These are phyloP conservation scores for Stagonosporopsis cucurbitacearum DNA, from an alignment of 2,329 filamentous ascomycete genomes.

Conservation along the genomic window DNA sequence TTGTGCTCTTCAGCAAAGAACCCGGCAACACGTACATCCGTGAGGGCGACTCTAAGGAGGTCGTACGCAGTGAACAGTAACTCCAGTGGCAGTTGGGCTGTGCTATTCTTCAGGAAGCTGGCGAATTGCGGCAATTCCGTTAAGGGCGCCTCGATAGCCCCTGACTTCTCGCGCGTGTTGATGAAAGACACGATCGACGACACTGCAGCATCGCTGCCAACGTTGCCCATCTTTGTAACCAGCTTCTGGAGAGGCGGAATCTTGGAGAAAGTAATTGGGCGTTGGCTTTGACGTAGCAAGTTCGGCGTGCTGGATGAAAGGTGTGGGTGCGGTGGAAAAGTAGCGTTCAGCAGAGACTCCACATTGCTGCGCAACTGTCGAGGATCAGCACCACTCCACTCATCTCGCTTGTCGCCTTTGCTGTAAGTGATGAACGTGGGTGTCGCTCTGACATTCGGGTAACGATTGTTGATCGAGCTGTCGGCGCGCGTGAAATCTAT, in stretches of 20 bases:
- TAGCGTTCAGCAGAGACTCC: conserved; percentile 75
- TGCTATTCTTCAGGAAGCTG: conserved; percentile 63
- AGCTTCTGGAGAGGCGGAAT: conserved; percentile 84
- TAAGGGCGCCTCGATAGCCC: conserved; percentile 70
- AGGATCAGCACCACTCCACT: conserved; percentile 81
- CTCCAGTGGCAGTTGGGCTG: conserved; percentile 65
- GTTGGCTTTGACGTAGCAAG: conserved; percentile 67
- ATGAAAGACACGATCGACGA: conserved; percentile 74
- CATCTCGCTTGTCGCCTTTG: conserved; percentile 74
- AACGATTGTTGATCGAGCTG: conserved; percentile 69
- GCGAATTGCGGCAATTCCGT: conserved; percentile 74
- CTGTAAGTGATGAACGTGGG: conserved; percentile 90
- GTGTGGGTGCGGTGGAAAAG: conserved; percentile 78
- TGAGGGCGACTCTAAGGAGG: conserved; percentile 76
- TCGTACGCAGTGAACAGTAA: conserved; percentile 84
- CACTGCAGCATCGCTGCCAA: conserved; percentile 67
- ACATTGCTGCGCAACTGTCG: conserved; percentile 73
- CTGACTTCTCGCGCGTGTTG: conserved; percentile 63
- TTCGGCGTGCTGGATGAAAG: conserved; percentile 72
- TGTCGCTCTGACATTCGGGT: conserved; percentile 69
- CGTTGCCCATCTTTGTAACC: conserved; percentile 73
- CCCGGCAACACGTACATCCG: conserved; percentile 78
- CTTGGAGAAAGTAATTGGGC: conserved; percentile 78
- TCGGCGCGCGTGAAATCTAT: conserved; percentile 75
- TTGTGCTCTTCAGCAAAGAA: conserved; percentile 78